A percentile compares a stretch with the other conserved stretches of the same genome.
phyloP scores from a whole-genome alignment of 225 moss, liverwort and hornwort species.

The Polytrichum formosum region DNA sequence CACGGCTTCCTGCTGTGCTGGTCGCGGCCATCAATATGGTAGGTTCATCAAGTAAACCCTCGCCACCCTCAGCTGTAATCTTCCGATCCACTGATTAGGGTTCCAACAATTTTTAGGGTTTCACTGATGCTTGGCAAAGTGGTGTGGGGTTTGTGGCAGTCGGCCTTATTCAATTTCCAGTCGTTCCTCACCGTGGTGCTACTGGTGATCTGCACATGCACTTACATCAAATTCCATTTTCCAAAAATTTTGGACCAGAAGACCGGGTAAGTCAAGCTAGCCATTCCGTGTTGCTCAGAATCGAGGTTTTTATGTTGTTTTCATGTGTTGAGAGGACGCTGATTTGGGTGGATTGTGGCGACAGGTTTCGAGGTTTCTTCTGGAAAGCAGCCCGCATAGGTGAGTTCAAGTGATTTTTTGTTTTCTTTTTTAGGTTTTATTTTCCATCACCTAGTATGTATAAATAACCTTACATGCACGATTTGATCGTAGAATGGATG shows the following conservation, averaged over 20 bases:
- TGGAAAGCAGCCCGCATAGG: conserved; percentile 99
- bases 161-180: conserved; percentile 93
- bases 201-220: conserved; percentile 97
- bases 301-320: too few species aligned
- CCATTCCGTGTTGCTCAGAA: not conserved
- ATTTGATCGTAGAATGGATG: too few species aligned
- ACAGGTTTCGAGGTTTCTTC: conserved; percentile 92
- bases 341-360: conserved; percentile 5
- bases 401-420: conserved; percentile 12
- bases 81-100: too few species aligned
- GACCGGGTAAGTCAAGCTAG: conserved; percentile 54
- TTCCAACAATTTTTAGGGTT: too few species aligned
- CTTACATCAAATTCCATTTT: conserved; percentile 88
- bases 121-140: not conserved
- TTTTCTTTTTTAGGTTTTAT: too few species aligned
- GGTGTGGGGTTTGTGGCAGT: conserved; percentile 49
- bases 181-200: conserved; percentile 97
- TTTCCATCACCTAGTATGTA: not conserved
- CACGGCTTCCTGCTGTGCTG: too few species aligned
- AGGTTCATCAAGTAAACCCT: too few species aligned
- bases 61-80: too few species aligned
- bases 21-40: too few species aligned
- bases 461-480: not conserved
- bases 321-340: not conserved
- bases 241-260: conserved; percentile 78